Evolutionary conservation across 1,284 basidiomycete species (phyloP).

Genomic region (Schizophyllum amplum): DNA sequence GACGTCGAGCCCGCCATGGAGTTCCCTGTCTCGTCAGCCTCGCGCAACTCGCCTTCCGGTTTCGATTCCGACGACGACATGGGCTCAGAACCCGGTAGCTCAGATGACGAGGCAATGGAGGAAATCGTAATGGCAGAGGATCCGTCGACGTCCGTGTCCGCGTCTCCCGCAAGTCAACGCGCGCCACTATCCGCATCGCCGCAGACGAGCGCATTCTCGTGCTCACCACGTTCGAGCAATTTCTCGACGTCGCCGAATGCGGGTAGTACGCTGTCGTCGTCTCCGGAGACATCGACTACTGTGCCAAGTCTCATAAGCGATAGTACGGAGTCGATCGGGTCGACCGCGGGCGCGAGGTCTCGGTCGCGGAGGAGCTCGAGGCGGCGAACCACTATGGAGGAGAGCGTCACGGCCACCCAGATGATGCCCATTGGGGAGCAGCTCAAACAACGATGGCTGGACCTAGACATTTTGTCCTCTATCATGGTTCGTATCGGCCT

Average conservation of each 20-base stretch:
- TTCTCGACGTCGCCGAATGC: slow-evolving; percentile 16
- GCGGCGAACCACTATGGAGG: slow-evolving; percentile 32
- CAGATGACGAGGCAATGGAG: slow-evolving; percentile 65
- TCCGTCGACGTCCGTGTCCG: slow-evolving; percentile 21
- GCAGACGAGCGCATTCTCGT: not conserved
- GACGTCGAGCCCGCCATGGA: slow-evolving; percentile 64
- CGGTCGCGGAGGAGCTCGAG: slow-evolving; percentile 45
- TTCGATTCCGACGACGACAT: slow-evolving; percentile 73
- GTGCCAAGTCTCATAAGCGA: not conserved
- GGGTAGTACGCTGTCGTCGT: slow-evolving; percentile 19
- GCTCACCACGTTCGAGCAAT: not conserved
- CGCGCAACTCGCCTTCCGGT: slow-evolving; percentile 38
- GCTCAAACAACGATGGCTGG: slow-evolving; percentile 71
- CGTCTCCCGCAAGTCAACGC: slow-evolving; percentile 17
- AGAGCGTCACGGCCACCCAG: slow-evolving; percentile 15
- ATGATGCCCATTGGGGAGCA: slow-evolving; percentile 59
- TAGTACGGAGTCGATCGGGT: slow-evolving; percentile 27
- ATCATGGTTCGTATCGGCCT: slow-evolving; percentile 58
- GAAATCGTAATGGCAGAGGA: slow-evolving; percentile 50
- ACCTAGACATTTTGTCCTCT: slow-evolving; percentile 63
- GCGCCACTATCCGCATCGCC: slow-evolving; percentile 12
- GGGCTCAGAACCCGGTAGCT: slow-evolving; percentile 58
- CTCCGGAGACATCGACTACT: slow-evolving; percentile 17
- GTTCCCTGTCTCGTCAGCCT: slow-evolving; percentile 59
- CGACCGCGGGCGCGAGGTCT: slow-evolving; percentile 27